Conservation (phyloP, 1,139 yeast species). For the Yamadazyma spencermartinsiae region DNA sequence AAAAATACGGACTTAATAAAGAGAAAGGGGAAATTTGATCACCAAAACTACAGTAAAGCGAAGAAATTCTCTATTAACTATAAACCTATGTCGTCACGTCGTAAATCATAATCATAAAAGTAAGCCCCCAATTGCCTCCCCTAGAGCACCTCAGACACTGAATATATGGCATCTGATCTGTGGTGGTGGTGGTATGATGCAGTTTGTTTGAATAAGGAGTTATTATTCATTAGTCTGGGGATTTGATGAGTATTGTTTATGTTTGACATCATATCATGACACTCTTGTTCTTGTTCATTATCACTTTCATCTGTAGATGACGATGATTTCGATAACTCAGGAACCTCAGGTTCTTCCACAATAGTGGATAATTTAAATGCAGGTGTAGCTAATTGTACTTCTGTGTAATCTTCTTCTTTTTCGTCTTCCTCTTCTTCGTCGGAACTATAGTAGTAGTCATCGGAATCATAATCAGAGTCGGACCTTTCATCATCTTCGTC, state of each 20-base stretch:
- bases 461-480: conserved; percentile 24
- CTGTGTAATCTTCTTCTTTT: conserved; percentile 19
- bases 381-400: conserved; percentile 8
- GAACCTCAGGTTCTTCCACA: conserved; percentile 19
- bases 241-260: conserved; percentile 4
- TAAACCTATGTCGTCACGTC: conserved; percentile 1
- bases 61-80: not conserved
- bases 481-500: conserved; percentile 17
- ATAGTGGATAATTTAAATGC: conserved; percentile 12
- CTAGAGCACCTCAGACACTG: conserved; percentile 25
- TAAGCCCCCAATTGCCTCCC: not conserved
- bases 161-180: conserved; percentile 24
- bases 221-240: not conserved
- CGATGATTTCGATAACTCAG: conserved; percentile 26
- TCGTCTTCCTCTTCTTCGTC: conserved; percentile 23
- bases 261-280: conserved; percentile 3
- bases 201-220: conserved; percentile 3
- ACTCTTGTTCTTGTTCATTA: conserved; percentile 13
- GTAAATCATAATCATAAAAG: not conserved
- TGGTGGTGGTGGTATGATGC: conserved; percentile 17
- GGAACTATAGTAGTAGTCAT: conserved; percentile 34
- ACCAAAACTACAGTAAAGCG: not conserved
- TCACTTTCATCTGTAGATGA: conserved; percentile 31
- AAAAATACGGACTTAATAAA: no score
- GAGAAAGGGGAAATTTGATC: not conserved